These are phyloP conservation scores for Cynara cardunculus DNA, from an alignment of 129 eudicot species.

Conservation along the genomic window DNA sequence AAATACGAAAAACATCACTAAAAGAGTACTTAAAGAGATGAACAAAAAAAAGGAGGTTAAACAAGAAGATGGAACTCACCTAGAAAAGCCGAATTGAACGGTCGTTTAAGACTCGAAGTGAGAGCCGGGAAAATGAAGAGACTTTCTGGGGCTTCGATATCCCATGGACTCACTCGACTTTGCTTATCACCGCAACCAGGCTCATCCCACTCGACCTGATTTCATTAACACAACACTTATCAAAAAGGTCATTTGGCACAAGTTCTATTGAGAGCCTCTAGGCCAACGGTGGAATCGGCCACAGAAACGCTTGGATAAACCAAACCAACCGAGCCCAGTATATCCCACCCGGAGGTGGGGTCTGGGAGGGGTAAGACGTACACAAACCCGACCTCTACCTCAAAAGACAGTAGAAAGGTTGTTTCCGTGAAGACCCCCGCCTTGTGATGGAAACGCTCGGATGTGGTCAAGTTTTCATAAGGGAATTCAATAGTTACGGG, in stretches of 20 bases:
- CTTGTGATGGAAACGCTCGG: no score
- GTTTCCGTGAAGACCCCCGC: no score
- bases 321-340: no score
- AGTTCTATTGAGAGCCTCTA: no score
- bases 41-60: background rate
- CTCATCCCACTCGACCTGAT: constrained; percentile 98
- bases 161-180: constrained; percentile 95
- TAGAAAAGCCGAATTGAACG: constrained; percentile 64
- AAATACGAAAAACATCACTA: background rate
- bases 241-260: background rate
- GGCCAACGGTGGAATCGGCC: no score
- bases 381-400: no score
- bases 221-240: background rate
- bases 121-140: constrained; percentile 94
- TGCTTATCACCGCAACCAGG: constrained; percentile 91
- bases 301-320: no score
- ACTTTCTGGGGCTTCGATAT: constrained; percentile 96
- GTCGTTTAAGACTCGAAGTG: constrained; percentile 84
- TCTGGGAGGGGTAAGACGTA: no score
- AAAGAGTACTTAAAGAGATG: background rate
- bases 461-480: background rate
- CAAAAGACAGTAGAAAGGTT: no score
- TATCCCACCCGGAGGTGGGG: no score
- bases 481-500: no score
- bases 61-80: constrained; percentile 39